Evolutionary conservation across 169 alveolate genomes (phyloP), one percentile per base, ranked within the genome.

Genomic region (Cryptosporidium xiaoi): DNA sequence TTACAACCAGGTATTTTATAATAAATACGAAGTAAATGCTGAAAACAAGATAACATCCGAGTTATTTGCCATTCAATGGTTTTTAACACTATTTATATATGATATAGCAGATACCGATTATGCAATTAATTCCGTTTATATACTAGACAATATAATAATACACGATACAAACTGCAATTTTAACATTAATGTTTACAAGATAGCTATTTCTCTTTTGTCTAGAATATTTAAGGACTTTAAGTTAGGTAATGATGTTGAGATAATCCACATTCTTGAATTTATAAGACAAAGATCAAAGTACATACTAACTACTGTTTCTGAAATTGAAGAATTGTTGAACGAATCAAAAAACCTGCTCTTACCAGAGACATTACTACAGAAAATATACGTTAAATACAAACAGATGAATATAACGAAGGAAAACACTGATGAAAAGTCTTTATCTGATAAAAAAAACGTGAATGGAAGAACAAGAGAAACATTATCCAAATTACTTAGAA

Each of bases 1-100:
- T 10, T 60, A 77, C 50, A 13, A 62, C 18, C 50, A 62, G n/a
- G 20, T 77, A 13, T 77, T 77, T 60, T 40, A 40, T 8, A 69
- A 20, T 13, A 69, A 67, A 20, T 46, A 40, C 27, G 67, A 69
- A 33, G 36, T 51, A 50, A 66, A 69, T 18, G 56, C 56, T 36
- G 68, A 69, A 69, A n/a, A 31, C 33, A 18, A 64, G 8, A 62
- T 77, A n/a, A 77, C 87, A 33, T 33, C 87, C 7, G 87, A 77
- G 64, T 51, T 77, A 31, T 77, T 77, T 62, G 87, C 87, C 20
- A 77, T 77, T 36, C 87, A 56, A n/a, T 77, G 87, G 87, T 77
- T 77, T 60, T 40, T 77, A 15, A 77, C 87, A 12, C 58, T 77
- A 24, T 77, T 77, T 62, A 77, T 71, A 18, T 77, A 77, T 13